A percentile compares a stretch with the other conserved stretches of the same genome.
phyloP scores from a whole-genome alignment of 306 rosid species.

The Dalbergia cochinchinensis region DNA sequence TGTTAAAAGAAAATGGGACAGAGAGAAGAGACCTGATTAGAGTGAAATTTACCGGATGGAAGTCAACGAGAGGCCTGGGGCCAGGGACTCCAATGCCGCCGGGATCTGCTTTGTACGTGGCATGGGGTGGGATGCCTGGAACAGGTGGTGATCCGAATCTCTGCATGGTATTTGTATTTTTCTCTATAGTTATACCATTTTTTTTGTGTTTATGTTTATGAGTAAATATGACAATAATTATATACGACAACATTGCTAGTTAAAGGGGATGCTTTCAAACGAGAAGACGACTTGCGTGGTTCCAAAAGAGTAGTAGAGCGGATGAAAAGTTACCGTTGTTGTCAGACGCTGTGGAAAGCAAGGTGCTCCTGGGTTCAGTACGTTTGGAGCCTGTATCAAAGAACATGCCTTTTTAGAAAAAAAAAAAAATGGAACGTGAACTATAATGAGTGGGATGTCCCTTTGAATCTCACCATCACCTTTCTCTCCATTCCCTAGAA shows the following conservation, averaged over 20 bases:
- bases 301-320: slow-evolving; percentile 49
- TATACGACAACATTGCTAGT: neutral
- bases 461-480: too few relatives aligned
- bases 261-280: slow-evolving; percentile 12
- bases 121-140: slow-evolving; percentile 67
- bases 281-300: slow-evolving; percentile 47
- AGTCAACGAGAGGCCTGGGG: slow-evolving; percentile 62
- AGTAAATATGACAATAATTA: slow-evolving; percentile 30
- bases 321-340: slow-evolving; percentile 56
- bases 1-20: neutral
- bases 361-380: slow-evolving; percentile 66
- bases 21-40: neutral
- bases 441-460: too few relatives aligned
- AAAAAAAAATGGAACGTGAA: too few relatives aligned
- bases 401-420: too few relatives aligned
- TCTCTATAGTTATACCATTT: neutral
- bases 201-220: neutral
- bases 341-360: slow-evolving; percentile 71
- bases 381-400: slow-evolving; percentile 62
- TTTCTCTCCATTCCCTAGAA: too few relatives aligned
- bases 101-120: slow-evolving; percentile 68
- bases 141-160: slow-evolving; percentile 66
- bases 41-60: slow-evolving; percentile 67
- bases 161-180: slow-evolving; percentile 52
- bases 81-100: slow-evolving; percentile 52